A percentile compares a stretch with the other conserved stretches of the same genome.
Evolutionary conservation across 345 rosid species (phyloP).

Genomic region (Trapa bicornis): DNA sequence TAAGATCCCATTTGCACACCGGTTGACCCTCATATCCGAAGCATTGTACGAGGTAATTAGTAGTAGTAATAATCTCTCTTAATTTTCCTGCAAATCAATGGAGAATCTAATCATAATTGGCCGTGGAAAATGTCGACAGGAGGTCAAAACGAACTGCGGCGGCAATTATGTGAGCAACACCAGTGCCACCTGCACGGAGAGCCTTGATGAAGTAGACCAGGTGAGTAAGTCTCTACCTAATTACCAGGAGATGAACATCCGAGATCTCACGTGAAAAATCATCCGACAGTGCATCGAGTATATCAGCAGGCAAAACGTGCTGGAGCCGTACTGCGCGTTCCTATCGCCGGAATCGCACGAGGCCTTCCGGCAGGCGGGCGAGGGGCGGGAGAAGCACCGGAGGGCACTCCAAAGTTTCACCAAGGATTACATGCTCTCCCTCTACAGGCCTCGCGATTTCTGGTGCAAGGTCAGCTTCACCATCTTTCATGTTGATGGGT

Average conservation of each 20-base stretch:
- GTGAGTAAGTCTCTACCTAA: neutral
- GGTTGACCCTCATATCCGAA: conserved; percentile 21
- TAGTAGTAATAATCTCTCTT: too few relatives aligned
- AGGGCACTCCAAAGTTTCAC: conserved; percentile 4
- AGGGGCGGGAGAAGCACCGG: neutral
- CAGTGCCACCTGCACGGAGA: neutral
- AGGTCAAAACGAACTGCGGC: neutral
- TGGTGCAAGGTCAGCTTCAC: conserved; percentile 12
- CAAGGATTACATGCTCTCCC: conserved; percentile 14
- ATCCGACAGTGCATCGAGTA: conserved; percentile 18
- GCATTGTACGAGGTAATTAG: conserved; percentile 15
- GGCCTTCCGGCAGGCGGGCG: conserved; percentile 11
- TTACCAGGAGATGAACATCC: too few relatives aligned
- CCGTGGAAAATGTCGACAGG: neutral
- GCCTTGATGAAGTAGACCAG: neutral
- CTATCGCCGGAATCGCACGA: conserved; percentile 14
- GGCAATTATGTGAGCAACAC: neutral
- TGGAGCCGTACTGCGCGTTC: conserved; percentile 23
- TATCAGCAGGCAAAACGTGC: conserved; percentile 10
- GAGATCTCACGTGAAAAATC: too few relatives aligned
- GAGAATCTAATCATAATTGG: neutral
- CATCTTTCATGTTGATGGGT: too few relatives aligned
- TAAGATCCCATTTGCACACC: conserved; percentile 17
- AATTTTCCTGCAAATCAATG: neutral
- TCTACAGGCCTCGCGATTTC: conserved; percentile 12